phyloP scores from a whole-genome alignment of 2,329 filamentous ascomycete species.

The Pseudogymnoascus sp. region DNA sequence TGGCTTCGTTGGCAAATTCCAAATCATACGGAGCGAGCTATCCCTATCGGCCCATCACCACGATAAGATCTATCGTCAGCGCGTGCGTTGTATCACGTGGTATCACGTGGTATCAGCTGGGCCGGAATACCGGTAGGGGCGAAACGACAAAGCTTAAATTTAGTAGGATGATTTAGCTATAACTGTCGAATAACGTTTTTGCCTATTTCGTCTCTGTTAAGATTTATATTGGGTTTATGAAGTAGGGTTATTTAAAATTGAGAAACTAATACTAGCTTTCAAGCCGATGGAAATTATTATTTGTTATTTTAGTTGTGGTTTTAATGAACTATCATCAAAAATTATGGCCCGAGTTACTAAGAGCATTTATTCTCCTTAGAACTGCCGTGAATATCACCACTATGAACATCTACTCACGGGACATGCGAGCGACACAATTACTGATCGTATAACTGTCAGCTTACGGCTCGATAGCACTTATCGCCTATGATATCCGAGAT shows the following conservation, averaged over 20 bases:
- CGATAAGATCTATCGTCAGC: background rate
- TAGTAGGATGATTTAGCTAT: background rate
- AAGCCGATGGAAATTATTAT: background rate
- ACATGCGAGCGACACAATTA: background rate
- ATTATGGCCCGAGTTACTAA: background rate
- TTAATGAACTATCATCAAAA: background rate
- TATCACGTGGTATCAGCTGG: background rate
- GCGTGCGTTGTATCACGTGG: background rate
- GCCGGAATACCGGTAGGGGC: background rate
- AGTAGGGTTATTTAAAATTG: background rate
- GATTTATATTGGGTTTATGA: background rate
- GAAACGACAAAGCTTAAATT: background rate
- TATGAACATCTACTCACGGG: background rate
- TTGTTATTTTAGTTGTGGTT: background rate
- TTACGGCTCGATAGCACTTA: background rate
- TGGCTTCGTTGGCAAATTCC: background rate
- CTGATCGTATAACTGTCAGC: background rate
- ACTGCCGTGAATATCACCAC: background rate
- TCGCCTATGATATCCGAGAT: slow-evolving; percentile 1
- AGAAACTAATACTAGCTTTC: background rate
- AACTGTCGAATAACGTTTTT: background rate
- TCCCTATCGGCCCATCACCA: background rate
- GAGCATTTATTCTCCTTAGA: background rate
- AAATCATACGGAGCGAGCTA: background rate
- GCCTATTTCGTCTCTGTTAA: background rate